phyloP scores from a whole-genome alignment of 2,329 filamentous ascomycete genomes.

The Hypoxylon rubiginosum region DNA sequence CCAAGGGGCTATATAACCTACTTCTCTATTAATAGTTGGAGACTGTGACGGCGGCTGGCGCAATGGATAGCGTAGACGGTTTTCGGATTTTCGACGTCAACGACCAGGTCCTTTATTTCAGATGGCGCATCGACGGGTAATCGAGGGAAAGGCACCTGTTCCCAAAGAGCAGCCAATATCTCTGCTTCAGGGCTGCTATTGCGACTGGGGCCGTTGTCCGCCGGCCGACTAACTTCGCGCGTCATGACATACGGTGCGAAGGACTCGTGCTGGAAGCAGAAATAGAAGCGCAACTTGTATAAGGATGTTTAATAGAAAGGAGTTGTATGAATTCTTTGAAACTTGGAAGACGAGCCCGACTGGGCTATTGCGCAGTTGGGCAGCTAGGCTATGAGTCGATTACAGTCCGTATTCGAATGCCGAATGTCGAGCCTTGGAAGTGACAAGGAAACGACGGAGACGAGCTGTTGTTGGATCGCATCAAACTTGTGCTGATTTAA shows the following conservation, averaged over 20 bases:
- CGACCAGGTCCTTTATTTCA: slow-evolving; percentile 67
- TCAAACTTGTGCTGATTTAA: background rate
- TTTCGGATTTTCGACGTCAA: slow-evolving; percentile 72
- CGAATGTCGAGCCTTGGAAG: slow-evolving; percentile 1
- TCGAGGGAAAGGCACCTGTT: slow-evolving; percentile 69
- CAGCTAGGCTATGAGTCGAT: background rate
- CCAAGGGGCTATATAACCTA: slow-evolving; percentile 54
- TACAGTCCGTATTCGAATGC: background rate
- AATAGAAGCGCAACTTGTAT: background rate
- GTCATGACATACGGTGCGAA: slow-evolving; percentile 61
- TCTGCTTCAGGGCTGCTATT: slow-evolving; percentile 59
- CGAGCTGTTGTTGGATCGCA: background rate
- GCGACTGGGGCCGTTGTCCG: slow-evolving; percentile 52
- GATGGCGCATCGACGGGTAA: slow-evolving; percentile 72
- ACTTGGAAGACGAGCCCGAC: background rate
- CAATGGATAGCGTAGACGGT: slow-evolving; percentile 72
- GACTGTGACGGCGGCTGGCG: slow-evolving; percentile 71
- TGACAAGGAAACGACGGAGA: background rate
- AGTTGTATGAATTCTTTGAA: background rate
- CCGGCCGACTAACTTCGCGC: slow-evolving; percentile 58
- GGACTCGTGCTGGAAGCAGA: slow-evolving; percentile 15
- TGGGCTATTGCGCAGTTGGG: background rate
- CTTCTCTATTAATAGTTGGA: slow-evolving; percentile 77
- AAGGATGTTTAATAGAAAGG: background rate
- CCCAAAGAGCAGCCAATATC: slow-evolving; percentile 71